Percentiles rank a stretch among this genome's conserved stretches.
These are phyloP conservation scores for Jamesozyma gamospora DNA, from an alignment of 805 yeast genomes.

Conservation along the genomic window DNA sequence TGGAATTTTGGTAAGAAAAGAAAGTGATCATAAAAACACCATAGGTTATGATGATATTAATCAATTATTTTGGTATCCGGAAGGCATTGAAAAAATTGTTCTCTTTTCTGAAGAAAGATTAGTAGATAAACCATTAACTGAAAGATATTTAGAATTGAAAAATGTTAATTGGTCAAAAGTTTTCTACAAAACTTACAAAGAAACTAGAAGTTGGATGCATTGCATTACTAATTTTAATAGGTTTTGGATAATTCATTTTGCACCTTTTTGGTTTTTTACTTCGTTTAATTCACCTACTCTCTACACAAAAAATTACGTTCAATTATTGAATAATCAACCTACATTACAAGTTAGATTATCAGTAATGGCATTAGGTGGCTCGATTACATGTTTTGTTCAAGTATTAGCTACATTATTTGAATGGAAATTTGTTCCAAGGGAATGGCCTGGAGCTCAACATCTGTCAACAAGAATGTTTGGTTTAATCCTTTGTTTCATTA, in stretches of 20 bases:
- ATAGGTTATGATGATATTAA: conserved; percentile 89
- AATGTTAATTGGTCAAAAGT: conserved; percentile 57
- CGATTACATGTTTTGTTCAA: conserved; percentile 47
- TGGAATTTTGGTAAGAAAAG: conserved; percentile 51
- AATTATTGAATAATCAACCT: conserved; percentile 49
- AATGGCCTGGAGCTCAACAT: conserved; percentile 64
- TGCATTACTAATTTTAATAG: conserved; percentile 63
- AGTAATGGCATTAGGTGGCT: conserved; percentile 58
- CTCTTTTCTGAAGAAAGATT: conserved; percentile 38
- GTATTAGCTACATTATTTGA: conserved; percentile 50
- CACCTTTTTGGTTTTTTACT: conserved; percentile 71
- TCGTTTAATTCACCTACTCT: conserved; percentile 57
- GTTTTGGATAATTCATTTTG: conserved; percentile 67
- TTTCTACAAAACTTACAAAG: conserved; percentile 66
- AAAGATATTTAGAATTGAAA: conserved; percentile 46
- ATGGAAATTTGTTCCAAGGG: conserved; percentile 53
- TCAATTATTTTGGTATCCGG: conserved; percentile 75
- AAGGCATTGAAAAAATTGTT: conserved; percentile 51
- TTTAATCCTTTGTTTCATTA: conserved; percentile 33
- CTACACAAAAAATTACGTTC: conserved; percentile 49
- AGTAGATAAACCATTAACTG: conserved; percentile 43
- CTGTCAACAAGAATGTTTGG: conserved; percentile 38
- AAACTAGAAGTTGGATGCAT: conserved; percentile 70
- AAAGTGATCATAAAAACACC: conserved; percentile 57
- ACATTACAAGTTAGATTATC: conserved; percentile 44